Evolutionary conservation across 179 eudicot genomes (phyloP).

Genomic region (Spergularia azorica): DNA sequence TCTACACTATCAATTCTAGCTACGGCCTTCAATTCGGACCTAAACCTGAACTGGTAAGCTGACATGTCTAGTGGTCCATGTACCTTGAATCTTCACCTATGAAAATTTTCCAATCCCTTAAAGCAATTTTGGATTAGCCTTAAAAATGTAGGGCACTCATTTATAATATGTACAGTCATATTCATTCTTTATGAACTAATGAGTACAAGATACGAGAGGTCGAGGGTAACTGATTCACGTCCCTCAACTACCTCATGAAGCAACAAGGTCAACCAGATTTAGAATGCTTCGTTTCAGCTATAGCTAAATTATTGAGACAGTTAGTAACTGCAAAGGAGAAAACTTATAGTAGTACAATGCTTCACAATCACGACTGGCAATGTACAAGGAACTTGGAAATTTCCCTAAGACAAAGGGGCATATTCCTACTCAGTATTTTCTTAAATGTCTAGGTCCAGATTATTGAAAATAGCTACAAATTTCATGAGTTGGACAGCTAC

Average conservation of each 20-base stretch:
- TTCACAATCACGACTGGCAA: background rate
- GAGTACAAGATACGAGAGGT: slow-evolving; percentile 10
- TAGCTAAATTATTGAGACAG: background rate
- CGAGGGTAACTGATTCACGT: background rate
- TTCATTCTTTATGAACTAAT: slow-evolving; percentile 23
- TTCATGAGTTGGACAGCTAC: background rate
- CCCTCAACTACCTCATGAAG: slow-evolving; percentile 25
- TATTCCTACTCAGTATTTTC: too few species aligned
- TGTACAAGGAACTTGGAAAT: background rate
- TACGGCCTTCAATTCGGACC: slow-evolving; percentile 9
- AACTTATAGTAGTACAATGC: too few species aligned
- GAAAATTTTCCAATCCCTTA: slow-evolving; percentile 2
- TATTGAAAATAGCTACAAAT: background rate
- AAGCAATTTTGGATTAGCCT: slow-evolving; percentile 14
- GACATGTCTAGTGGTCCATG: slow-evolving; percentile 24
- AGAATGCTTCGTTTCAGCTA: background rate
- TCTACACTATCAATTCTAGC: slow-evolving; percentile 19
- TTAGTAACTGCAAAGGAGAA: slow-evolving; percentile 2
- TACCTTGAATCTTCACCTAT: slow-evolving; percentile 19
- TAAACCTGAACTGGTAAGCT: slow-evolving; percentile 4
- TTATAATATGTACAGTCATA: slow-evolving; percentile 18
- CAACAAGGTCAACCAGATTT: slow-evolving; percentile 12
- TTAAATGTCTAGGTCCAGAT: too few species aligned
- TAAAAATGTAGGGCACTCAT: slow-evolving; percentile 28
- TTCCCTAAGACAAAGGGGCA: too few species aligned